Conservation (phyloP, 208 protist species). For the Porcisia deanei region DNA sequence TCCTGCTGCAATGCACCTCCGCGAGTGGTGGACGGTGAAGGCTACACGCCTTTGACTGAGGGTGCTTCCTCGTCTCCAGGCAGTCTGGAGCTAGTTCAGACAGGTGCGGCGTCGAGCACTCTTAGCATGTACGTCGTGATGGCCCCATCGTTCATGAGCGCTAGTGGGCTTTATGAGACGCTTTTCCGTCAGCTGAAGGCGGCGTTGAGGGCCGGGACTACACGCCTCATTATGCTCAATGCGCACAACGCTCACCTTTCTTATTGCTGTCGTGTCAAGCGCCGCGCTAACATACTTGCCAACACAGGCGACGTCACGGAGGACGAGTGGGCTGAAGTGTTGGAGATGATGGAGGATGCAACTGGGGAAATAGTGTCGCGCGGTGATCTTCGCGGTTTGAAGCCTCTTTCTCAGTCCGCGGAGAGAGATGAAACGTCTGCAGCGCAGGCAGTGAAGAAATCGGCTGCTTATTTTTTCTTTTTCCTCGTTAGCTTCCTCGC, state of each 20-base stretch:
- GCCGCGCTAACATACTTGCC: neutral
- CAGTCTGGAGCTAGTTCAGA: slow-evolving; percentile 13
- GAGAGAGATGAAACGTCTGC: neutral
- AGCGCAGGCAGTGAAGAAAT: neutral
- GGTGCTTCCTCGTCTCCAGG: neutral
- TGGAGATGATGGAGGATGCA: slow-evolving; percentile 59
- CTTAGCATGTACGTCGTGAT: slow-evolving; percentile 26
- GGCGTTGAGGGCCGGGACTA: slow-evolving; percentile 15
- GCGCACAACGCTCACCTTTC: slow-evolving; percentile 32
- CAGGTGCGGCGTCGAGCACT: slow-evolving; percentile 10
- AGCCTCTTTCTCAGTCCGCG: neutral
- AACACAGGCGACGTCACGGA: slow-evolving; percentile 4
- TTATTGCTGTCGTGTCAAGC: slow-evolving; percentile 31
- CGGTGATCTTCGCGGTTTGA: slow-evolving; percentile 19
- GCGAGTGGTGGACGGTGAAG: slow-evolving; percentile 22
- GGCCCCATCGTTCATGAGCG: slow-evolving; percentile 16
- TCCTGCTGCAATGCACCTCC: neutral
- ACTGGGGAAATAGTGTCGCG: slow-evolving; percentile 29
- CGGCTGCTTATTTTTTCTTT: neutral
- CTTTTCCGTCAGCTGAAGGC: slow-evolving; percentile 24
- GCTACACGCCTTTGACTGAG: slow-evolving; percentile 11
- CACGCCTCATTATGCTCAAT: slow-evolving; percentile 28
- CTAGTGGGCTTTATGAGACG: slow-evolving; percentile 16
- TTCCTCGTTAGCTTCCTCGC: neutral
- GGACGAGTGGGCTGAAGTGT: slow-evolving; percentile 28